These are phyloP conservation scores for Erythrophleum fordii DNA, from an alignment of 306 rosid genomes.

Conservation along the genomic window DNA sequence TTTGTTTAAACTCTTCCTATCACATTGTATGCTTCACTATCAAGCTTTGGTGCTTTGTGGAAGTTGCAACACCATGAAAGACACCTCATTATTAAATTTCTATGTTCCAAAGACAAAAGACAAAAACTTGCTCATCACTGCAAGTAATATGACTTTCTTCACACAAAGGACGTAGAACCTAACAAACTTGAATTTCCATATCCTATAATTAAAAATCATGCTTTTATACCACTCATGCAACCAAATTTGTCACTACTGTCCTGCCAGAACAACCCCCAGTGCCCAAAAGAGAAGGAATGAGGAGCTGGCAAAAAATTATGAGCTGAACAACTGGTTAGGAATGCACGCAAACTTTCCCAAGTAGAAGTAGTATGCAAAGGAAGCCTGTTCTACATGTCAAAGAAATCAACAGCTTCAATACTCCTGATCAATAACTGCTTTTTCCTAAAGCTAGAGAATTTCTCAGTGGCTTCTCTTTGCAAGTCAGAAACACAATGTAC, in stretches of 20 bases:
- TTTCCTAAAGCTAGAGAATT: conserved; percentile 56
- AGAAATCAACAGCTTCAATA: conserved; percentile 37
- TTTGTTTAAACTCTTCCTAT: no score
- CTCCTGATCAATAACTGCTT: conserved; percentile 54
- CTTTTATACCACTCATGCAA: conserved; percentile 3
- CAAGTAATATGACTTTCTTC: conserved; percentile 4
- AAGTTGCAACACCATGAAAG: conserved; percentile 11
- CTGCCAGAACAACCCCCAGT: no score
- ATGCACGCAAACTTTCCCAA: conserved; percentile 51
- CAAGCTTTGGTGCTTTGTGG: no score
- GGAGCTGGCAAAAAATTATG: no score
- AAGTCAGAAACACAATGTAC: conserved; percentile 51
- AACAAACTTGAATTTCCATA: not conserved
- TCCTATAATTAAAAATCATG: not conserved
- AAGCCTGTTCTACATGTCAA: conserved; percentile 53
- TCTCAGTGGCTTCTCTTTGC: conserved; percentile 67
- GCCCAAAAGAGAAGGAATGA: no score
- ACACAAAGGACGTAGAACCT: not conserved
- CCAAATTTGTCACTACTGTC: no score
- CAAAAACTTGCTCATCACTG: not conserved
- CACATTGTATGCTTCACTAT: no score
- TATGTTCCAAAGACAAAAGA: not conserved
- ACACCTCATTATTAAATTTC: not conserved
- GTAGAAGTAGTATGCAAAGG: conserved; percentile 48
- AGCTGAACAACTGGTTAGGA: conserved; percentile 51